Base-by-base conservation (phyloP, 106 monocot genomes). In the Apostasia shenzhenica region DNA sequence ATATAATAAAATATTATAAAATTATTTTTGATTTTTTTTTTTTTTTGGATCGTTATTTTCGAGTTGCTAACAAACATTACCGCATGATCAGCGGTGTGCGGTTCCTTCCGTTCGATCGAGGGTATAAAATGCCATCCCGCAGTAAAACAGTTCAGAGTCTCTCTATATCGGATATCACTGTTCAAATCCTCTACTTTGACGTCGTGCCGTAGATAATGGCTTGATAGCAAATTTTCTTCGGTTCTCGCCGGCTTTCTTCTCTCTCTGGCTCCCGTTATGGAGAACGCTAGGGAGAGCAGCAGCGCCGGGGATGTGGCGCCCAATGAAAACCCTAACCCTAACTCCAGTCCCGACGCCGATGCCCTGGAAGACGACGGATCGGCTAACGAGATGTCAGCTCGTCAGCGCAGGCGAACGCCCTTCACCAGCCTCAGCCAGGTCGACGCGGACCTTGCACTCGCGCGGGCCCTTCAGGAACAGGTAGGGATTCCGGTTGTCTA, bases 391-490 rank as follows among this genome's bases (percentile, higher is more conserved):
- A 46, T 41, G 64, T 42, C 59, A 51, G 45, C 59, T 2, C 59
- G 47, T 61, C 61, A 59, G 61, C 46, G 79, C 5, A 13, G 80
- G 14, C 71, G 95, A 46, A 75, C 78, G n/a, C 95, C 91, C 10
- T 97, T 97, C 78, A 97, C 89, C 42, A 81, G 83, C 70, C 82
- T 97, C 12, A 84, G 82, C 81, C 95, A 97, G 78, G 84, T 92
- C 63, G 95, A 97, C 52, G 92, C 95, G 61, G 95, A 97, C 80
- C 86, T 84, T 13, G 95, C 92, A 13, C 92, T 92, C 67, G 92
- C 95, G 41, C 81, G 91, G 37, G 86, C 88, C 41, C 81, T 92
- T 59, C 95, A 99, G 54, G 92, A 99, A 47, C 97, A 99, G 97
- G 97, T 85, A 59, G 49, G 8, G 67, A 44, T 65, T 65, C 41